These are phyloP conservation scores for Phaffia rhodozyma DNA, from an alignment of 1,284 basidiomycete genomes.

Conservation along the genomic window DNA sequence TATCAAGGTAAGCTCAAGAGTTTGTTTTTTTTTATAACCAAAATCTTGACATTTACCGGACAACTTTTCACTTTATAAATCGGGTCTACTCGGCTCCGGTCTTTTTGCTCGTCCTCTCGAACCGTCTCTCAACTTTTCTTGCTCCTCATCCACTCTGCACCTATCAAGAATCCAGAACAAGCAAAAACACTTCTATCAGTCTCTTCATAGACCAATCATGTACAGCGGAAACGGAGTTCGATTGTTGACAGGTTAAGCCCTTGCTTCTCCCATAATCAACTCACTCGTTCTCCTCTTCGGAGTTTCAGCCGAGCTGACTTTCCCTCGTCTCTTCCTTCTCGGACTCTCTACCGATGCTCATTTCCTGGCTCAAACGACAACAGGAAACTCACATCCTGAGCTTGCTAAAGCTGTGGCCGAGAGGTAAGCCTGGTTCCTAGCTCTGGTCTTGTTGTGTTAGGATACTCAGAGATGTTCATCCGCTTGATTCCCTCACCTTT, in stretches of 20 bases:
- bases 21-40: no score
- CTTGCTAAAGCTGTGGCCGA: slow-evolving; percentile 88
- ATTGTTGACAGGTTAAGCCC: slow-evolving; percentile 67
- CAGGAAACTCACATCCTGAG: slow-evolving; percentile 96
- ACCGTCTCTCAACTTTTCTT: neutral
- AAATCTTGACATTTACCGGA: no score
- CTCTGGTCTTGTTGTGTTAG: neutral
- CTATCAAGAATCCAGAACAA: no score
- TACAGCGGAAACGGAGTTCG: slow-evolving; percentile 86
- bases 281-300: neutral
- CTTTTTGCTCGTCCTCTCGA: no score
- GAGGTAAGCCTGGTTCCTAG: slow-evolving; percentile 53
- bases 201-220: slow-evolving; percentile 23
- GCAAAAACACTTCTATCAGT: no score
- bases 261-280: slow-evolving; percentile 19
- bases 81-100: no score
- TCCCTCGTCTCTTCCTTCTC: no score
- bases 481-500: slow-evolving; percentile 37
- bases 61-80: no score
- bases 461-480: slow-evolving; percentile 36
- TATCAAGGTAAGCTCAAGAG: no score
- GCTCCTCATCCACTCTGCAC: no score
- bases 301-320: neutral
- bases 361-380: neutral
- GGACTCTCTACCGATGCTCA: no score